Percentiles rank a stretch among this genome's conserved stretches.
Conservation (phyloP, 306 rosid species). For the Inga laurina region DNA sequence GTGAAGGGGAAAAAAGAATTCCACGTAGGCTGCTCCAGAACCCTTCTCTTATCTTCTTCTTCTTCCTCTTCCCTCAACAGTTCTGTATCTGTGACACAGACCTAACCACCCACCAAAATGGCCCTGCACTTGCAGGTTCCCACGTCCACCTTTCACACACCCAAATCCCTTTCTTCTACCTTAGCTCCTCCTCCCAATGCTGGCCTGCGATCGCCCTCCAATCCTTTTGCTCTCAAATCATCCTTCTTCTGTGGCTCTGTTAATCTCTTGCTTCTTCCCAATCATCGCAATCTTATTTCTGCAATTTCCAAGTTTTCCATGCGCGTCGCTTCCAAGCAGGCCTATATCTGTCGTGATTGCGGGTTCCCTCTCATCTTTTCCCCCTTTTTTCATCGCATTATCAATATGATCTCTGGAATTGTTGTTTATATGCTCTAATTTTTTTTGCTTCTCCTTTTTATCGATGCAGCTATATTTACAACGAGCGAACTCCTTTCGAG, state of each 20-base stretch:
- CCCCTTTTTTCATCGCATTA: not conserved
- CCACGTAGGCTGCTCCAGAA: constrained; percentile 34
- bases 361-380: constrained; percentile 51
- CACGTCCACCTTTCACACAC: constrained; percentile 10
- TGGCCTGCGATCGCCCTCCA: constrained; percentile 34
- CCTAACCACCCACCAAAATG: constrained; percentile 32
- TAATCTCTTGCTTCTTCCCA: constrained; percentile 40
- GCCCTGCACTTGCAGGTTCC: constrained; percentile 55
- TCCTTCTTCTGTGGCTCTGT: constrained; percentile 58
- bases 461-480: constrained; percentile 80
- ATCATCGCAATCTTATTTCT: constrained; percentile 30
- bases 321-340: constrained; percentile 85
- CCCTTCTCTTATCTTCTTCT: constrained; percentile 39
- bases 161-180: constrained; percentile 25
- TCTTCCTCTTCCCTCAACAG: not conserved
- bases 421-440: not conserved
- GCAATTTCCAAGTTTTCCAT: constrained; percentile 68
- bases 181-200: constrained; percentile 40
- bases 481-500: constrained; percentile 79
- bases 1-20: constrained; percentile 5
- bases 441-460: constrained; percentile 10
- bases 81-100: not conserved
- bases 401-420: not conserved
- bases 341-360: constrained; percentile 97
- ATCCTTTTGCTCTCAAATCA: constrained; percentile 49